Percentiles rank a stretch among this genome's conserved stretches.
Evolutionary conservation across 805 yeast species (phyloP).

Genomic region (Saccharomyces kudriavzevii): DNA sequence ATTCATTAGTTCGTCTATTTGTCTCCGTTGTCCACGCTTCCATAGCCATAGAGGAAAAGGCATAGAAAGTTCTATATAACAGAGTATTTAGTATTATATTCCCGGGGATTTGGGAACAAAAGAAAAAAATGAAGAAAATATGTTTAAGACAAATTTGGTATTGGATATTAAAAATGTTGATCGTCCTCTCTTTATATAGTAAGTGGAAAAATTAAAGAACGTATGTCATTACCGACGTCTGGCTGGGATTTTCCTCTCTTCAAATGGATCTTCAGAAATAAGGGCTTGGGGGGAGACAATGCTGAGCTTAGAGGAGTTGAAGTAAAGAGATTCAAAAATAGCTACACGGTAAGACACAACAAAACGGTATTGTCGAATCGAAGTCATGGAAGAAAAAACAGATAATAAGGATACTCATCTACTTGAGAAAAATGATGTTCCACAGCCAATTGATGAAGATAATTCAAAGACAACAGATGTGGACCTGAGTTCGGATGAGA

Average conservation of each 20-base stretch:
- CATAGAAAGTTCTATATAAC: slow-evolving; percentile 36
- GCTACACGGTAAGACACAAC: background rate
- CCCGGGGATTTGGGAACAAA: slow-evolving; percentile 25
- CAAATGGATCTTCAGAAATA: background rate
- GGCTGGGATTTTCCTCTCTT: background rate
- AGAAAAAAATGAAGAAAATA: background rate
- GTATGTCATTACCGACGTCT: background rate
- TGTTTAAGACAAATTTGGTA: too few species aligned
- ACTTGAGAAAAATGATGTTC: background rate
- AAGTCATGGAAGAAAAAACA: background rate
- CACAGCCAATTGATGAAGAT: background rate
- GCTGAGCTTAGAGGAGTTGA: background rate
- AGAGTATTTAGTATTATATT: slow-evolving; percentile 16
- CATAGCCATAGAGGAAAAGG: slow-evolving; percentile 23
- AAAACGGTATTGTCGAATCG: background rate
- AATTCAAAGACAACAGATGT: background rate
- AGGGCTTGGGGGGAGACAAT: background rate
- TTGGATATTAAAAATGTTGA: background rate
- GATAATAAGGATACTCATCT: background rate
- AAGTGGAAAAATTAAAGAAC: background rate
- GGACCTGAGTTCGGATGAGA: background rate
- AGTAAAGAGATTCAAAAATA: background rate
- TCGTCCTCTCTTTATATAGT: background rate
- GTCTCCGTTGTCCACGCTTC: slow-evolving; percentile 48
- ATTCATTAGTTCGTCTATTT: slow-evolving; percentile 21